Evolutionary conservation across 1,284 basidiomycete species (phyloP), one percentile per base, ranked within the genome.

Genomic region (Neonothopanus nambi): DNA sequence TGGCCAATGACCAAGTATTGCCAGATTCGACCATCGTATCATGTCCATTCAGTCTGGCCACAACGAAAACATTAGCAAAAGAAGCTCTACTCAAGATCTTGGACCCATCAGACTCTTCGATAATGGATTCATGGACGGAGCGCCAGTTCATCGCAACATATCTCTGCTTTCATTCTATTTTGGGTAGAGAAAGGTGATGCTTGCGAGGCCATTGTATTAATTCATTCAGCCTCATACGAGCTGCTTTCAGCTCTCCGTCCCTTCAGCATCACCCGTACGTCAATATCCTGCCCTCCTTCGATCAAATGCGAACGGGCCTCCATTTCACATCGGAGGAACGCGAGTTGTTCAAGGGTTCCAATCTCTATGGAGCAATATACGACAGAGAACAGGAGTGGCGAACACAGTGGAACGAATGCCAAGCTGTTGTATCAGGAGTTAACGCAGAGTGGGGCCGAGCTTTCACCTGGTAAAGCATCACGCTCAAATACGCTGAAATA

Each of bases 101-200:
- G 37, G 65, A 65, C 18, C 57, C 63, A 12, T 49, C 51, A 23
- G 1, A 33, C 48, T 3, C 54, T 44, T 43, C 57, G 43, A 30
- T 45, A 26, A n/a, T 76, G 24, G 64, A 70, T 1, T 51, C 58
- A 11, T 87, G 87, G 84, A 79, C 78, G 30, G 87, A 87, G 65
- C 77, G 88, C 18, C 88, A 92, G 70, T 76, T 84, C 61, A 84
- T 91, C 28, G 82, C 81, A 54, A 73, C 79, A 0, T 95, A 94
- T 63, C 62, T 95, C 7, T 77, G 75, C 38, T 71, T 92, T 54
- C 91, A 94, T 67, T 84, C 78, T 76, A 76, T 91, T n/a, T 58
- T 78, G n/a, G 66, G 61, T 39, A 62, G 35, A 44, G 57, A 46
- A 44, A 52, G 50, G 50, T 49, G 38, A 55, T 36, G 7, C 24